Base-by-base conservation (phyloP, 257 asterid species). In the Nicotiana paniculata region DNA sequence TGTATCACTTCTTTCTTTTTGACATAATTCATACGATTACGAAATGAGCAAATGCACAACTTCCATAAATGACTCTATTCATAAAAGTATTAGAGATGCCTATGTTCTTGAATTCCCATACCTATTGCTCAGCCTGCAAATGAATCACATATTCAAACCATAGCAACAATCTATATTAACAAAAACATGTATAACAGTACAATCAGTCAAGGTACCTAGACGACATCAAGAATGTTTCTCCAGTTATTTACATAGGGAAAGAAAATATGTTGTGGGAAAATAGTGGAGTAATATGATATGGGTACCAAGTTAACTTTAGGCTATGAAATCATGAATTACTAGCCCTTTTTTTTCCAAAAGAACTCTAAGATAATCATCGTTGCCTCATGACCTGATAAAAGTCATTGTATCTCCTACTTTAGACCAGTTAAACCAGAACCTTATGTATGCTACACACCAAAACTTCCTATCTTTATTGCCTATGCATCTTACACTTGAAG, bases 81-180 rank as follows among this genome's bases (percentile, higher is more conserved):
- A 28, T 28, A 28, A 1, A 28, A 28, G 1, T 28, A 28, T 0
- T 28, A 28, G 30, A 28, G 30, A 28, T 28, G 30, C 30, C 1
- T 28, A 28, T 28, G 1, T 28, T 28, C 30, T 28, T 28, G 1
- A 1, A 28, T 28, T 28, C 30, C 30, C 30, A 28, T 28, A 28
- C 1, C 24, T 21, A 92, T 58, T 90, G 91, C 82, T 93, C 97
- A 43, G 97, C 97, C 97, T 95, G 92, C 86, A 82, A 59, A 63
- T 59, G 37, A 64, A 84, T 35, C 15, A 62, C n/a, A 81, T 32
- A 64, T 67, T 48, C 43, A 32, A 58, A 74, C 81, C 30, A 81
- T 72, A 77, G 78, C 9, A 77, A 21, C 24, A 21, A 21, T 21
- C 24, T 16, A 21, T 21, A 67, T n/a, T 55, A 75, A 64, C 39